Base-by-base conservation (phyloP, 192 early-diverging fungal genomes). In the Geosiphon pyriformis region DNA sequence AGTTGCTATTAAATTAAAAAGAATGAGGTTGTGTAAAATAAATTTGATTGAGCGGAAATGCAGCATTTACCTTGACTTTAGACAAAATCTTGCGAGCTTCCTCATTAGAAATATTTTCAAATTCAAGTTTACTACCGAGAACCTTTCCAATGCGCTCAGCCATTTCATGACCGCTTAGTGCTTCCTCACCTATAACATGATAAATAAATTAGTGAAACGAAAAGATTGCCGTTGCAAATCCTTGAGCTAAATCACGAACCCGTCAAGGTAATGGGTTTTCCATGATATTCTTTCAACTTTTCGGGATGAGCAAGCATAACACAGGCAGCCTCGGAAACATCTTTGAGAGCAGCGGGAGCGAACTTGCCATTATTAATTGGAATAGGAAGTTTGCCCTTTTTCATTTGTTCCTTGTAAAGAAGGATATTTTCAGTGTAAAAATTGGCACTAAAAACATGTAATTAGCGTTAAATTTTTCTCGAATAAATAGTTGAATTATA, bases 251-350 rank as follows among this genome's bases (percentile, higher is more conserved):
- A 47, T 63, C 61, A 3, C 33, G n/a, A 1, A 12, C 51, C 30
- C 10, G 51, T 50, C 20, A 52, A 4, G 4, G 50, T 52, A 52
- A 52, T 52, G 3, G 20, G 20, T 52, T 52, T 7, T 20, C 50
- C 50, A 52, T 4, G 4, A 52, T 52, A 52, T 52, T 52, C 33
- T 7, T 53, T 65, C 8, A 65, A 53, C 1, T 49, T 35, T 2
- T 54, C 63, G 31, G 63, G 50, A 37, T 65, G 12, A 18, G 50
- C n/a, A 18, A 65, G 34, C 22, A 52, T n/a, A 2, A 34, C 18
- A 54, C 46, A 17, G 26, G 31, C n/a, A 32, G 32, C 50, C 26
- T 34, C 18, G 22, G 63, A 48, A 25, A 54, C 42, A 23, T 54
- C 51, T 10, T 33, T 10, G 2, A 52, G 17, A 35, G 46, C 48